phyloP scores from a whole-genome alignment of 345 rosid genomes.

The Stellera chamaejasme region DNA sequence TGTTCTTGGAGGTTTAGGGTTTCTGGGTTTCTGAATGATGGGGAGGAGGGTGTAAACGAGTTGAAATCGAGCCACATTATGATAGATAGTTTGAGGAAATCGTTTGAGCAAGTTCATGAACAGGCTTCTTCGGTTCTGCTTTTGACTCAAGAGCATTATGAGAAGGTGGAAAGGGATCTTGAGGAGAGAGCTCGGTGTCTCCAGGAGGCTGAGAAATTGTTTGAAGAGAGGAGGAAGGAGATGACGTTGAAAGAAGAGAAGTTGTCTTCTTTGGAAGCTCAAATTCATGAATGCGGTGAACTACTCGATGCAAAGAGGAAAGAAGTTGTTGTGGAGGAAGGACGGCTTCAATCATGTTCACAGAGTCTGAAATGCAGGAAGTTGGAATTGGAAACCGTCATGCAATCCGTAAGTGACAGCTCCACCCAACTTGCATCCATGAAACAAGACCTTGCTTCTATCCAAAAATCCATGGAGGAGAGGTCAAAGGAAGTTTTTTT shows the following conservation, averaged over 20 bases:
- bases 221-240: constrained; percentile 2
- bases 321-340: background rate
- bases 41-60: background rate
- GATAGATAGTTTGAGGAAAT: constrained; percentile 12
- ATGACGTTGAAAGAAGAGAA: constrained; percentile 11
- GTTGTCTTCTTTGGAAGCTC: background rate
- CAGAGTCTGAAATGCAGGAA: background rate
- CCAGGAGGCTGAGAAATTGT: constrained; percentile 2
- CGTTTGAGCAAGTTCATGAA: constrained; percentile 9
- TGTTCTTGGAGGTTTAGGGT: too few relatives aligned
- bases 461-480: constrained; percentile 9
- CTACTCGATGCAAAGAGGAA: background rate
- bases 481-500: background rate
- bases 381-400: background rate
- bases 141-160: constrained; percentile 18
- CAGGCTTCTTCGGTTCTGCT: constrained; percentile 21
- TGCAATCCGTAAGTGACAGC: background rate
- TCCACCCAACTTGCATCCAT: constrained; percentile 1
- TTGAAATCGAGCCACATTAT: constrained; percentile 10
- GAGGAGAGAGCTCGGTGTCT: background rate
- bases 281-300: background rate
- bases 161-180: constrained; percentile 1
- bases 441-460: constrained; percentile 10
- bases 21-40: too few relatives aligned
- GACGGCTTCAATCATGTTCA: background rate